A percentile compares a stretch with the other conserved stretches of the same genome.
Conservation (phyloP, 2,329 filamentous ascomycete species). For the Fusarium sp. region DNA sequence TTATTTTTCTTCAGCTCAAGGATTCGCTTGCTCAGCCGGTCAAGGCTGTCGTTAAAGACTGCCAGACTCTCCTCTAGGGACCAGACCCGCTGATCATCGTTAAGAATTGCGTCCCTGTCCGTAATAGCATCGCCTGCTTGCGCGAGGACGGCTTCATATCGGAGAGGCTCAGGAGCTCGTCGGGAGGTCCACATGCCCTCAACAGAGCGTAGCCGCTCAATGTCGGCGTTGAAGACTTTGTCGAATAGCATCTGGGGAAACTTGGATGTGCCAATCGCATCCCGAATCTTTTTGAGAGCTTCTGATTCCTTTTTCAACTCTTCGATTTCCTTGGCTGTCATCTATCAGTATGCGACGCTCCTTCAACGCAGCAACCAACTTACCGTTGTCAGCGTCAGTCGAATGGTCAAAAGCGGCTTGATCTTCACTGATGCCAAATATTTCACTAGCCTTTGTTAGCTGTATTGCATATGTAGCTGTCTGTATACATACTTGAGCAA, state of each 20-base stretch:
- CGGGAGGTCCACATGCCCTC: constrained; percentile 97
- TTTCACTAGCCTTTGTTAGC: constrained; percentile 64
- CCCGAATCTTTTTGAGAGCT: constrained; percentile 84
- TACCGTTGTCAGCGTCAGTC: constrained; percentile 83
- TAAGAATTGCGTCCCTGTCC: constrained; percentile 66
- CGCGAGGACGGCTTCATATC: constrained; percentile 72
- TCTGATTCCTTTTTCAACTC: constrained; percentile 87
- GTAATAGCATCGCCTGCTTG: constrained; percentile 65
- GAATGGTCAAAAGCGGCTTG: constrained; percentile 84
- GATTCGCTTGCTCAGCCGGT: constrained; percentile 80
- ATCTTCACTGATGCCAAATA: constrained; percentile 93
- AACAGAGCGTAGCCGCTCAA: constrained; percentile 85
- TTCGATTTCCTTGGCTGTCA: constrained; percentile 79
- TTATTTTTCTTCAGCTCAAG: constrained; percentile 70
- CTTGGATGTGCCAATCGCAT: constrained; percentile 80
- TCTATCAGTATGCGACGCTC: constrained; percentile 16
- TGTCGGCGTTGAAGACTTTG: constrained; percentile 91
- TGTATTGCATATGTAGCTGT: constrained; percentile 18
- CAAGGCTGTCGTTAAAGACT: constrained; percentile 88
- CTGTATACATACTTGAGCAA: constrained; percentile 74
- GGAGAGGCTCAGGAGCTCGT: constrained; percentile 78
- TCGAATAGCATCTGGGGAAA: constrained; percentile 88
- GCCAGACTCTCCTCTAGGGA: constrained; percentile 84
- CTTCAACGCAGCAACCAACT: constrained; percentile 24
- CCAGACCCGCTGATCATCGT: constrained; percentile 83